These are phyloP conservation scores for Neurospora cerealis DNA, from an alignment of 495 filamentous ascomycete species.

Conservation along the genomic window DNA sequence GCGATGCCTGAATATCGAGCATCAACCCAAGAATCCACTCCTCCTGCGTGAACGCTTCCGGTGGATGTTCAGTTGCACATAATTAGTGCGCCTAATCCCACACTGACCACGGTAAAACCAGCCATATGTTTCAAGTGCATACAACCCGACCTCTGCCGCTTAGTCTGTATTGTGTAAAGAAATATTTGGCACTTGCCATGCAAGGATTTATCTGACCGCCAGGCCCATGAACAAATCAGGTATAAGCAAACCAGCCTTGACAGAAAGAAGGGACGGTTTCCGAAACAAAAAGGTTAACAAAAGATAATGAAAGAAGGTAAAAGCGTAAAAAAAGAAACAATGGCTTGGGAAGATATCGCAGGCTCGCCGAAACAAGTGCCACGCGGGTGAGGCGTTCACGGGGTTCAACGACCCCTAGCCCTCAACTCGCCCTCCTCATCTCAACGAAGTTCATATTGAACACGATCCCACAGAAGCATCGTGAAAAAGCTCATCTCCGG, in stretches of 20 bases:
- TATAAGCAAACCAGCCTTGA: neutral
- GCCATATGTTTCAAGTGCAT: neutral
- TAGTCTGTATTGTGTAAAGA: neutral
- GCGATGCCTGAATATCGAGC: neutral
- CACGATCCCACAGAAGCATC: neutral
- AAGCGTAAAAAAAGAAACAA: neutral
- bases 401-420: neutral
- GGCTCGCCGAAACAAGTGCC: neutral
- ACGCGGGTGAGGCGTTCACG: neutral
- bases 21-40: neutral
- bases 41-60: neutral
- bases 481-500: neutral
- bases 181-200: neutral
- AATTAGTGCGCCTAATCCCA: neutral
- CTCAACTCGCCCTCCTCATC: neutral
- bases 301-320: neutral
- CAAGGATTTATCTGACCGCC: neutral
- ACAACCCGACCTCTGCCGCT: neutral
- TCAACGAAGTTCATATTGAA: neutral
- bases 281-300: neutral
- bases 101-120: neutral
- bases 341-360: neutral
- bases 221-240: neutral
- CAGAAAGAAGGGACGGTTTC: accelerated
- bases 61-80: neutral